phyloP scores from a whole-genome alignment of 257 asterid species.

The Lycium ferocissimum region DNA sequence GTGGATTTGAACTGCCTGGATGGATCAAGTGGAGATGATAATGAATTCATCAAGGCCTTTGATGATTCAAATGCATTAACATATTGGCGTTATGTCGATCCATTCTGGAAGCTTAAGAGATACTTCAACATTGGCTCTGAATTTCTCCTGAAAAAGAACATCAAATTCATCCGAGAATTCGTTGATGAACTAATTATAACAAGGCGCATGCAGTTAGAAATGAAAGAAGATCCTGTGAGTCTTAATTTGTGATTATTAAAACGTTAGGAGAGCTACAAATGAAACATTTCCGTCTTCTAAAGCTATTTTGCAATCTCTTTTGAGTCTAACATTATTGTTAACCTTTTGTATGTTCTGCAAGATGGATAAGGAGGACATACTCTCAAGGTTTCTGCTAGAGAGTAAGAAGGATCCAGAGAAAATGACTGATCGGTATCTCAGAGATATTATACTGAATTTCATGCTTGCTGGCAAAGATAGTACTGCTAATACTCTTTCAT shows the following conservation, averaged over 20 bases:
- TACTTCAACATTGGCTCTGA: slow-evolving; percentile 62
- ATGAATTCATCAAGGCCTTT: slow-evolving; percentile 64
- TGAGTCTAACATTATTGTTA: background rate
- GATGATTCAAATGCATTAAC: slow-evolving; percentile 70
- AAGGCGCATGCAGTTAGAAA: slow-evolving; percentile 53
- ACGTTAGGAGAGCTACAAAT: background rate
- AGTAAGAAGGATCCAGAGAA: slow-evolving; percentile 64
- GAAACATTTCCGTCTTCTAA: background rate
- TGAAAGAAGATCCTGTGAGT: slow-evolving; percentile 50
- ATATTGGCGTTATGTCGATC: slow-evolving; percentile 69
- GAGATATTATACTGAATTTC: slow-evolving; percentile 72
- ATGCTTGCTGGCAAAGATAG: slow-evolving; percentile 79
- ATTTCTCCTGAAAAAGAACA: slow-evolving; percentile 60
- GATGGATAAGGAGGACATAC: slow-evolving; percentile 74
- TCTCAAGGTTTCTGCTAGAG: slow-evolving; percentile 69
- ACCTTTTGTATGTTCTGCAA: slow-evolving; percentile 37
- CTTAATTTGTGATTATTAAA: background rate
- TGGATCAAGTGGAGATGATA: slow-evolving; percentile 58
- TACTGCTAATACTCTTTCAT: slow-evolving; percentile 76
- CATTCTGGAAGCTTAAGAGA: slow-evolving; percentile 65
- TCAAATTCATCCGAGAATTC: slow-evolving; percentile 53
- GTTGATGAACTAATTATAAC: slow-evolving; percentile 59
- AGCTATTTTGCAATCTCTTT: background rate
- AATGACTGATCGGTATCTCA: slow-evolving; percentile 62
- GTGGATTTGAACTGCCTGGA: slow-evolving; percentile 62